Evolutionary conservation across 1,284 basidiomycete genomes (phyloP), one percentile per base, ranked within the genome.

Genomic region (Trichosporon coremiiforme): DNA sequence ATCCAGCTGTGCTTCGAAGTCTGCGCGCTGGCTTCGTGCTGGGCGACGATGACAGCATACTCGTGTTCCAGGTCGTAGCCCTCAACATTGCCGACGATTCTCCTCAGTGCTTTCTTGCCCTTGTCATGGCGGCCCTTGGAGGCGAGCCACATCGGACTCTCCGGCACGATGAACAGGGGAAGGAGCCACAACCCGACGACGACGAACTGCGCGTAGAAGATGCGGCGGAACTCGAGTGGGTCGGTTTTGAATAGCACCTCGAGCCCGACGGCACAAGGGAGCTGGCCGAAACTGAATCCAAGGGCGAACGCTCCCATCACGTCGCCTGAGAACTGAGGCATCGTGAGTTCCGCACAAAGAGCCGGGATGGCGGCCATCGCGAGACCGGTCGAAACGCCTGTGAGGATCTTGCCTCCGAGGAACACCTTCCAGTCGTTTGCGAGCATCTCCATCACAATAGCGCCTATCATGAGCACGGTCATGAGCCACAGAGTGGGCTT

Each of bases 341-440:
- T 68, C 2, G 70, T 25, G 4, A 68, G 41, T 47, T 71, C 70
- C 12, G 67, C 50, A 22, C 64, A 57, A 45, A 64, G 64, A 7
- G 64, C 20, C 41, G 36, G 68, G 41, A 71, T 41, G 0, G 12
- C 25, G 2, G 70, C 20, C 17, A 25, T 47, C 7, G 29, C 13
- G 60, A 68, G 45, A 10, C 67, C 67, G 0, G 73, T 68, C 8
- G 75, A 75, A 4, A 75, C 65, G 25, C 79, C 79, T 6, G 73
- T 70, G 17, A 76, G 63, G 7, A 80, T 60, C 68, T 77, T 77
- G 38, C 75, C 77, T 9, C 73, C 64, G 10, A 79, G 69, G 74
- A 73, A 80, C 38, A 71, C 68, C 20, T 60, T 57, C 75, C 76
- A 77, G 20, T 72, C 62, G 47, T 66, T 73, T 20, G 78, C 77